Base-by-base conservation (phyloP, 1,139 yeast genomes). In the Nakaseomyces delphensis region DNA sequence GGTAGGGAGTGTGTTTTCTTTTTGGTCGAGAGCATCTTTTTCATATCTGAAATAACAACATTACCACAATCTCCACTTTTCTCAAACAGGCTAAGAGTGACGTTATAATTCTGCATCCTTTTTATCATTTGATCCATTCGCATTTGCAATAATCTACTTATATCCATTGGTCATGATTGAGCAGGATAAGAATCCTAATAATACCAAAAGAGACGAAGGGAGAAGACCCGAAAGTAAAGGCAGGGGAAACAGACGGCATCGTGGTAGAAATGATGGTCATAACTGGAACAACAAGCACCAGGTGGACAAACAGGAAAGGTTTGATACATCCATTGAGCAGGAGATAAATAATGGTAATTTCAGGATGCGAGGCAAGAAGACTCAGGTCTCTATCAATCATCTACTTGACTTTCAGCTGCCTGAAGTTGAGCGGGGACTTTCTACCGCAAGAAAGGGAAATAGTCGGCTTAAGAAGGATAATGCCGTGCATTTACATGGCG, bases 321-420 rank as follows among this genome's bases (percentile, higher is more conserved):
- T 57, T 25, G 60, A 57, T 38, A 33, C 57, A 3, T 54, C 60
- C 23, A 50, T 65, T n/a, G 63, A 65, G 40, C 70, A 69, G 38
- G 65, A 67, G 43, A 46, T 67, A 10, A 54, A 56, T 9, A 50
- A 54, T 35, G 66, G 68, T 1, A 54, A 62, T 14, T 54, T 63
- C 35, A 65, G 62, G 43, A 45, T 64, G 3, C 58, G 56, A 36
- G 73, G 71, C 16, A 68, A 72, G 45, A 75, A 70, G 56, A 77
- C 79, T 14, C 76, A 74, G 51, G 67, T 78, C 19, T 75, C 82
- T 11, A 76, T 79, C 38, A 77, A 77, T 50, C 86, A 80, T 59
- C 63, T 82, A 45, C 60, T 82, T 41, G 81, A 79, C 41, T 79
- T 78, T 51, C 75, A 73, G 48, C 67, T 78, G n/a, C 69, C 82